phyloP scores from a whole-genome alignment of 2,329 filamentous ascomycete species.

The Diplodia sapinea region DNA sequence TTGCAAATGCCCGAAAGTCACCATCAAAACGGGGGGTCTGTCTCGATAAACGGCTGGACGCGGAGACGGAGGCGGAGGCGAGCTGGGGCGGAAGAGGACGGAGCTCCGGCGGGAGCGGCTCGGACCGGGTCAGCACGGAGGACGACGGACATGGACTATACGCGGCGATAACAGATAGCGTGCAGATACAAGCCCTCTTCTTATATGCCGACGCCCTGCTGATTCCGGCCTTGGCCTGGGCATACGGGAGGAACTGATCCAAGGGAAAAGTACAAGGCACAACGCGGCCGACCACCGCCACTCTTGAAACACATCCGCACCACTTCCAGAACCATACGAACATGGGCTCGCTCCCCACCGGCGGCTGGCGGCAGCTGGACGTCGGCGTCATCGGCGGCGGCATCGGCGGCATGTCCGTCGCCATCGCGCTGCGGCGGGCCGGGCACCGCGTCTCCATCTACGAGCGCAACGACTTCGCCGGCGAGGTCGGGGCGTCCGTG shows the following conservation, averaged over 20 bases:
- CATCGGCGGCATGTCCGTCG: constrained; percentile 59
- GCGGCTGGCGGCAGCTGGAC: constrained; percentile 37
- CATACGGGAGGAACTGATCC: neutral
- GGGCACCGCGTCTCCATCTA: constrained; percentile 68
- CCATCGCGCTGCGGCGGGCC: constrained; percentile 59
- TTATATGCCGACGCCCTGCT: neutral
- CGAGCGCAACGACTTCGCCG: constrained; percentile 68
- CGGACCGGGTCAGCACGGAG: constrained; percentile 12
- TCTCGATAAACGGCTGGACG: neutral
- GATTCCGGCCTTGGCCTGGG: too few relatives aligned
- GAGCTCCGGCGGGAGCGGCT: constrained; percentile 18
- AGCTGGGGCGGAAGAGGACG: constrained; percentile 1
- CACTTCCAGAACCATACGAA: constrained; percentile 3
- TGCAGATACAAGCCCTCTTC: constrained; percentile 4
- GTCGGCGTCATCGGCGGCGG: constrained; percentile 59
- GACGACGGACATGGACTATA: neutral
- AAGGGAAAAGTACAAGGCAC: neutral
- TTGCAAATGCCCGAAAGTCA: neutral
- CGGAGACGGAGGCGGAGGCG: neutral
- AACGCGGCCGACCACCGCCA: neutral
- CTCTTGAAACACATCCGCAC: neutral
- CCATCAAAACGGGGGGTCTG: neutral
- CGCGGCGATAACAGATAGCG: neutral
- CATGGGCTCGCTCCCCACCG: constrained; percentile 24
- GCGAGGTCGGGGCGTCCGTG: constrained; percentile 63